Conservation (phyloP, 306 rosid species). For the Betula pendula region DNA sequence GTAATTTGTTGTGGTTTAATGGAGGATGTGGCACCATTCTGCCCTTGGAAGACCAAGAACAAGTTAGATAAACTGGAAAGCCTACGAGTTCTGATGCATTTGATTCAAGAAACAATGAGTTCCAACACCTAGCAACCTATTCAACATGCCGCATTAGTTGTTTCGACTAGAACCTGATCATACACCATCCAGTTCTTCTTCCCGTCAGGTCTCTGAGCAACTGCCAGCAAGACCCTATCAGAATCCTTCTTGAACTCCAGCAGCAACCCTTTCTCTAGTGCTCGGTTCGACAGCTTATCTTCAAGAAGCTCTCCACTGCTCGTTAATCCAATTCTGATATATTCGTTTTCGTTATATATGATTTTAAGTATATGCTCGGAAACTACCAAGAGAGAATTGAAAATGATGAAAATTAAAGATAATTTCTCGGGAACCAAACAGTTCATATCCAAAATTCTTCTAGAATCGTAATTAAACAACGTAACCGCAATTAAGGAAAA, state of each 20-base stretch:
- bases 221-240: conserved; percentile 75
- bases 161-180: conserved; percentile 95
- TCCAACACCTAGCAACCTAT: conserved; percentile 90
- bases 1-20: conserved; percentile 94
- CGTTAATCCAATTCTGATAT: conserved; percentile 51
- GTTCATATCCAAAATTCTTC: neutral
- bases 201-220: conserved; percentile 93
- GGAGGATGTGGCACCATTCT: conserved; percentile 87
- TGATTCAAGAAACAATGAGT: conserved; percentile 36
- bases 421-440: conserved; percentile 20
- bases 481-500: neutral
- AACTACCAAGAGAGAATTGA: neutral
- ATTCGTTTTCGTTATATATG: neutral
- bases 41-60: conserved; percentile 30
- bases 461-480: neutral
- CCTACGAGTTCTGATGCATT: conserved; percentile 20
- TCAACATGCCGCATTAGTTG: conserved; percentile 80
- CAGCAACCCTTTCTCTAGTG: conserved; percentile 70
- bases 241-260: conserved; percentile 94
- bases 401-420: neutral
- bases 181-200: conserved; percentile 99
- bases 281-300: conserved; percentile 60
- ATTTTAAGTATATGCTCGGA: neutral
- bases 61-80: conserved; percentile 31
- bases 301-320: conserved; percentile 58